Percentiles rank a stretch among this genome's conserved stretches.
These are phyloP conservation scores for Stylosanthes scabra DNA, from an alignment of 331 rosid genomes.

Conservation along the genomic window DNA sequence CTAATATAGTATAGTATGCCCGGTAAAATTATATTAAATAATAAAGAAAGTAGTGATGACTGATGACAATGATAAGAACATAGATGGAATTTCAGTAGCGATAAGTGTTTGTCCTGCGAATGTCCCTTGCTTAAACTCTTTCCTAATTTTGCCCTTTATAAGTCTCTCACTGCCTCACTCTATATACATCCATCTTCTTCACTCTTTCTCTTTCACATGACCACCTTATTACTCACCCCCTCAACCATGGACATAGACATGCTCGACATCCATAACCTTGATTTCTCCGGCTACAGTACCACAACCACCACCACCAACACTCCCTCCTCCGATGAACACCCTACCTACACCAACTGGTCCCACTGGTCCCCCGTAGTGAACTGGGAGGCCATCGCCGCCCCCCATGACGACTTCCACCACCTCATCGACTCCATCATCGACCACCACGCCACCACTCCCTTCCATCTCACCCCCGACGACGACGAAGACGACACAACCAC, in stretches of 20 bases:
- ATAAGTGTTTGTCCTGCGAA: constrained; percentile 19
- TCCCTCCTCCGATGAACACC: constrained; percentile 43
- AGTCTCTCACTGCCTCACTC: neutral
- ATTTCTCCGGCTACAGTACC: constrained; percentile 51
- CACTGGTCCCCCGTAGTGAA: constrained; percentile 69
- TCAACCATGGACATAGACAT: constrained; percentile 44
- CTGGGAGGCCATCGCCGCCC: constrained; percentile 49
- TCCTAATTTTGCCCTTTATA: constrained; percentile 28
- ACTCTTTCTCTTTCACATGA: neutral
- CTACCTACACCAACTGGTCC: constrained; percentile 53
- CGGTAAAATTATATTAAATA: neutral
- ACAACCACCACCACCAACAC: constrained; percentile 37
- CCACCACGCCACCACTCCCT: constrained; percentile 10
- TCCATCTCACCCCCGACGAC: constrained; percentile 15
- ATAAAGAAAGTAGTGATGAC: neutral
- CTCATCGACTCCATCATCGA: constrained; percentile 70
- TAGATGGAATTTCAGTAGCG: constrained; percentile 8
- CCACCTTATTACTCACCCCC: constrained; percentile 37
- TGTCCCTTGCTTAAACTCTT: constrained; percentile 32
- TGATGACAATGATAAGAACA: constrained; percentile 18
- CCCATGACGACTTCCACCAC: constrained; percentile 63
- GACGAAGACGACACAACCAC: constrained; percentile 8
- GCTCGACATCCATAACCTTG: constrained; percentile 35
- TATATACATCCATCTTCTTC: too few relatives aligned
- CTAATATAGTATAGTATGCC: too few relatives aligned